Conservation (phyloP, 176 grass and related monocot genomes). For the Aegilops sharonensis region DNA sequence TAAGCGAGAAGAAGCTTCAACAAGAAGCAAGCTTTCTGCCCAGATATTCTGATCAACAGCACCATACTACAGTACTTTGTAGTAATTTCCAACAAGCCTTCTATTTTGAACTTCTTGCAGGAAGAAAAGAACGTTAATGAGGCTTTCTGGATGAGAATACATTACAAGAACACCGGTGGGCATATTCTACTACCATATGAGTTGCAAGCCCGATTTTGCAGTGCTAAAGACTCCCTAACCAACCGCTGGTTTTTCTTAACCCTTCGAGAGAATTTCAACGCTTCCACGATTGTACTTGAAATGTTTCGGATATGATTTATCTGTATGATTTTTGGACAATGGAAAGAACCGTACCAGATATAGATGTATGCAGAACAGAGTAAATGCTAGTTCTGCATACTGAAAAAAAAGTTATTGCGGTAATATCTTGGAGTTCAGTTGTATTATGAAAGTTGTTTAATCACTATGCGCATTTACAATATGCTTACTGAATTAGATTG, state of each 20-base stretch:
- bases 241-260: neutral
- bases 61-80: neutral
- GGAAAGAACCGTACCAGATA: neutral
- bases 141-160: neutral
- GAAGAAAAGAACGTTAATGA: neutral
- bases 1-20: conserved; percentile 43
- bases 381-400: neutral
- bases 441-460: neutral
- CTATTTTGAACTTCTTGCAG: neutral
- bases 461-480: neutral
- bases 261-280: neutral
- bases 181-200: neutral
- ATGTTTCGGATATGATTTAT: neutral
- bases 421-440: neutral
- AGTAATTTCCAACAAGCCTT: neutral
- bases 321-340: neutral
- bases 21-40: conserved; percentile 33
- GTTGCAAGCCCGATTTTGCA: neutral
- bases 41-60: neutral
- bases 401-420: neutral
- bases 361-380: neutral
- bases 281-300: neutral
- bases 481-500: neutral
- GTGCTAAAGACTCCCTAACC: neutral
- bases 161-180: neutral